Base-by-base conservation (phyloP, 441 rosid species). In the Melastoma candidum region DNA sequence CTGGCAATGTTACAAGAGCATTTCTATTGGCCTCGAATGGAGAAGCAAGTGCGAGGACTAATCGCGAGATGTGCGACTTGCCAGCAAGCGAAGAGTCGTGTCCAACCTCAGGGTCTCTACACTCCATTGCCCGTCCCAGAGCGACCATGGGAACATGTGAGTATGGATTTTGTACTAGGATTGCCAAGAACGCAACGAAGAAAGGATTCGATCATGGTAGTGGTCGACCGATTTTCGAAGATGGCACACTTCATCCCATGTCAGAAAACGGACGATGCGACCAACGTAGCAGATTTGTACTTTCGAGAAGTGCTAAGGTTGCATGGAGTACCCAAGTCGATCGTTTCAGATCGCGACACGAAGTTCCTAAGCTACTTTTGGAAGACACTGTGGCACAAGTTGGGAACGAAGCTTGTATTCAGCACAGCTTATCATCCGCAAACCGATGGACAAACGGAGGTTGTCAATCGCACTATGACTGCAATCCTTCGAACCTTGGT, bases 281-380 rank as follows among this genome's bases (percentile, higher is more conserved):
- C 49, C 17, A 17, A 63, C 48, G 14, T 49, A 1, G 56, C 50
- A 0, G 22, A 47, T 12, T n/a, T 63, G 3, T 49, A 46, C 24
- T 63, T 43, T 8, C 2, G 11, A 27, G 51, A 56, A 44, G 22
- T 63, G 2, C 29, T 63, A 4, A 47, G 56, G 13, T 39, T 57
- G 32, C 62, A 56, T 63, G 49, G 48, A 1, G 11, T 56, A 24
- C 67, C 46, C 1, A 49, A 17, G 26, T 56, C 4, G 1, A 56
- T 49, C 14, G 26, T 44, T 3, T 63, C 26, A 2, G 44, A 57
- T 50, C 48, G 36, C 2, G 56, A 63, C 3, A 7, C 22, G 0
- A 63, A 63, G 39, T 63, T 63, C 26, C 47, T 63, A 2, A 26
- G 51, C 32, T 26, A 63, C 44, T 63, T 63, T 26, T 57, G 57